Evolutionary conservation across 345 rosid species (phyloP).

Genomic region (Erodium maritimum): DNA sequence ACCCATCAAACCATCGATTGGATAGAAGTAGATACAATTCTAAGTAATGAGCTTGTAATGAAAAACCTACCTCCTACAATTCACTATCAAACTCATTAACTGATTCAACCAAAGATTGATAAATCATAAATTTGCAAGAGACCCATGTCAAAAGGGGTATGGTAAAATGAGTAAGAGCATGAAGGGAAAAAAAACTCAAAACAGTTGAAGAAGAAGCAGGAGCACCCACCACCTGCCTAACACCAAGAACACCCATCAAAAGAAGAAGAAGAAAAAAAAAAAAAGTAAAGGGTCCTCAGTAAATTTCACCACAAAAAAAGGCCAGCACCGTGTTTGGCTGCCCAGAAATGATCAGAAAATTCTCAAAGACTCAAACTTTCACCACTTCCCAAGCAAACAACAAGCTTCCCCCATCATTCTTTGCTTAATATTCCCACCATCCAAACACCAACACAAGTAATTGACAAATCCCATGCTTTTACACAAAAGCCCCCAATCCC

Average conservation of each 20-base stretch:
- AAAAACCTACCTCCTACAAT: neutral
- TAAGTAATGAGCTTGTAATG: neutral
- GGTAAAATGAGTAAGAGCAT: slow-evolving; percentile 1
- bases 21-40: neutral
- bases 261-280: neutral
- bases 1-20: neutral
- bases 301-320: neutral
- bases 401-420: neutral
- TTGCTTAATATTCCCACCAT: neutral
- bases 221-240: slow-evolving; percentile 14
- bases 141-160: slow-evolving; percentile 7
- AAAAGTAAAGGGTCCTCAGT: neutral
- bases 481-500: neutral
- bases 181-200: slow-evolving; percentile 3
- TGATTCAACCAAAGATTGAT: neutral
- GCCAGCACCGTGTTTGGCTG: neutral
- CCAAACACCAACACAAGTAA: neutral
- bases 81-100: neutral
- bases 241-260: slow-evolving; percentile 10
- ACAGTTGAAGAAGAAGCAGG: neutral
- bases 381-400: neutral
- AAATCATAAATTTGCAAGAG: neutral
- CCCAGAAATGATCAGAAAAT: neutral
- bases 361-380: neutral
- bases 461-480: neutral